Conservation (phyloP, 169 alveolate genomes). For the Plasmodium cynomolgi region DNA sequence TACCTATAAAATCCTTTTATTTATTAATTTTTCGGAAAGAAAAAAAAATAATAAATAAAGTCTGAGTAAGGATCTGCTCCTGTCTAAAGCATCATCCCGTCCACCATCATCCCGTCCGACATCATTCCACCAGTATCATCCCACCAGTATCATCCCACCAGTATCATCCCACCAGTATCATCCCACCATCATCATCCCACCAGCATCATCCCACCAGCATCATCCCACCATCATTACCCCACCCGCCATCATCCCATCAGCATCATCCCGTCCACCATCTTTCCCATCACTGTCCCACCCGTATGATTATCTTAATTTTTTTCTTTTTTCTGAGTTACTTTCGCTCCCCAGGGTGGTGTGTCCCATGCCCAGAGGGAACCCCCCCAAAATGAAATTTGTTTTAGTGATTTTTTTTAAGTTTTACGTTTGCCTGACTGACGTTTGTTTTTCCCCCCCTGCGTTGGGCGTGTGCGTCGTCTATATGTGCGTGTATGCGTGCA, state of each 20-base stretch:
- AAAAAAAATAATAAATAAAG: slow-evolving; percentile 9
- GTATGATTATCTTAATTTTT: neutral
- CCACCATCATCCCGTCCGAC: neutral
- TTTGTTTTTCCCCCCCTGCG: neutral
- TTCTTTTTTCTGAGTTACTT: slow-evolving; percentile 1
- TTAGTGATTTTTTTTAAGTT: neutral
- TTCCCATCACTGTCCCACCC: neutral
- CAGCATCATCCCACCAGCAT: neutral
- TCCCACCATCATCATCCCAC: too few relatives aligned
- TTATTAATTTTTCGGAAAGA: neutral
- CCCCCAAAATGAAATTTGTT: neutral
- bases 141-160: neutral
- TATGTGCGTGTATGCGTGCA: neutral
- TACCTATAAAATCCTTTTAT: neutral
- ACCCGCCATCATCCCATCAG: too few relatives aligned
- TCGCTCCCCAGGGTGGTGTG: neutral
- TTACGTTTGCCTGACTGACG: neutral
- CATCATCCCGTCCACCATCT: neutral
- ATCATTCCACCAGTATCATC: neutral
- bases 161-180: too few relatives aligned
- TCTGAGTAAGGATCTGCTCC: neutral
- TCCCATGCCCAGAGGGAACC: neutral
- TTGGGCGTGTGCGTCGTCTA: neutral
- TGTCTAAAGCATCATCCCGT: neutral
- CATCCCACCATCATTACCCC: too few relatives aligned